These are phyloP conservation scores for Suhomyces emberorum DNA, from an alignment of 805 yeast species.

Conservation along the genomic window DNA sequence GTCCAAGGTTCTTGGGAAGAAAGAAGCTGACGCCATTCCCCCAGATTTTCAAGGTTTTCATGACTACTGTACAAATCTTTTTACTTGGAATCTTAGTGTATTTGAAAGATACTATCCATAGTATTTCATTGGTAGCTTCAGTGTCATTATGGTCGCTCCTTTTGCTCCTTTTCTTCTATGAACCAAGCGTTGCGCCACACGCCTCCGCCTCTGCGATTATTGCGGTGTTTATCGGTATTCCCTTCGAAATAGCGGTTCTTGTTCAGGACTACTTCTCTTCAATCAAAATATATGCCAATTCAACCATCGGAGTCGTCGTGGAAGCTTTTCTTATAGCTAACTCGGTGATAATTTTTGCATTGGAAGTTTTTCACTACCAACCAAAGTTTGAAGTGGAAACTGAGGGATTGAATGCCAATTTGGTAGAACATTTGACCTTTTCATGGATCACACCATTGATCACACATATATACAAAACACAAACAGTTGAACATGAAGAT, in stretches of 20 bases:
- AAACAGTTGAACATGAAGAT: constrained; percentile 18
- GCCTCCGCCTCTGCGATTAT: constrained; percentile 22
- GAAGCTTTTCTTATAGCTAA: neutral
- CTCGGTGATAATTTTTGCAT: constrained; percentile 11
- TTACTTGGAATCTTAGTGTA: neutral
- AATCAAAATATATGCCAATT: constrained; percentile 13
- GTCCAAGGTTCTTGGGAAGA: too few species aligned
- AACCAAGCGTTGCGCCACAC: constrained; percentile 18
- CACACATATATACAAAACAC: constrained; percentile 19
- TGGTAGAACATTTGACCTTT: constrained; percentile 22
- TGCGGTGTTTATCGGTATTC: constrained; percentile 3
- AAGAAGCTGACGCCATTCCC: neutral
- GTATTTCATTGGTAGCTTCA: neutral
- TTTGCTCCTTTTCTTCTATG: constrained; percentile 22
- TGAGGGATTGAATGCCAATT: constrained; percentile 15
- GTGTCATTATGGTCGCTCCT: constrained; percentile 7
- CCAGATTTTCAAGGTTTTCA: neutral
- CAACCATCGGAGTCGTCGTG: neutral
- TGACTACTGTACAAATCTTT: neutral
- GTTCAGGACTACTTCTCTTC: constrained; percentile 20
- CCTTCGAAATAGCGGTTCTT: neutral
- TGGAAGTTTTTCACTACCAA: constrained; percentile 18
- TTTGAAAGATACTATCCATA: neutral
- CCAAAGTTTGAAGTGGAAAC: constrained; percentile 15
- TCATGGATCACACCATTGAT: constrained; percentile 28